Evolutionary conservation across 2,329 filamentous ascomycete species (phyloP), one percentile per base, ranked within the genome.

Genomic region (Tolypocladium paradoxum): DNA sequence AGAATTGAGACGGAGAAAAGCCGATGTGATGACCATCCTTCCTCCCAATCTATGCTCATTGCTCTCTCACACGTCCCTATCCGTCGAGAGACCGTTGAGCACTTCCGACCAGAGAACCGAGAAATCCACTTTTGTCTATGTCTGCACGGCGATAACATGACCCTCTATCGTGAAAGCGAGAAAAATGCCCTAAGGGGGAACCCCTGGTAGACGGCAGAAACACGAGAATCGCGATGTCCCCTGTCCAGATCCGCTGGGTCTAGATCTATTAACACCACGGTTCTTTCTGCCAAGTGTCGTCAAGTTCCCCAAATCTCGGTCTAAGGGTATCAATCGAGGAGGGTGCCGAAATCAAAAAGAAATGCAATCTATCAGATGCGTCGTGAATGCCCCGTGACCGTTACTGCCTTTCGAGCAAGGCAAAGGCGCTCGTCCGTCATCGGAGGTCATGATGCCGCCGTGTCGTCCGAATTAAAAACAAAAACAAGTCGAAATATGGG

Each of bases 101-200:
- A 63, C 63, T 62, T 56, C 58, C 56, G 68, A 74, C 75, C 70
- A 76, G 74, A 79, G 71, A 78, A 77, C 76, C 73, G 78, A 81
- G 77, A 79, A 80, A 80, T 79, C 78, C 77, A 77, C 76, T 81
- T 82, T 82, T 81, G 76, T 83, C 79, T 83, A 82, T 78, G 73
- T 68, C 60, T 68, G 67, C 65, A 70, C 69, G 70, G 68, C 69
- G 70, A 72, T 69, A 67, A 65, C 70, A 73, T 69, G 69, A 72
- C 68, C 68, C 66, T 72, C 68, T 72, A 69, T 69, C 63, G 66
- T 69, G 63, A 69, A 71, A 68, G 63, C 62, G 65, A 65, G 65
- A 67, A 70, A 70, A 68, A 68, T 68, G 62, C 66, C 68, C 63
- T 65, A 61, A 59, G 64, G 61, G 62, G 62, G 59, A 64, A 65